Evolutionary conservation across 192 early-diverging fungal genomes (phyloP), one percentile per base, ranked within the genome.

Genomic region (Paraglomus brasilianum): DNA sequence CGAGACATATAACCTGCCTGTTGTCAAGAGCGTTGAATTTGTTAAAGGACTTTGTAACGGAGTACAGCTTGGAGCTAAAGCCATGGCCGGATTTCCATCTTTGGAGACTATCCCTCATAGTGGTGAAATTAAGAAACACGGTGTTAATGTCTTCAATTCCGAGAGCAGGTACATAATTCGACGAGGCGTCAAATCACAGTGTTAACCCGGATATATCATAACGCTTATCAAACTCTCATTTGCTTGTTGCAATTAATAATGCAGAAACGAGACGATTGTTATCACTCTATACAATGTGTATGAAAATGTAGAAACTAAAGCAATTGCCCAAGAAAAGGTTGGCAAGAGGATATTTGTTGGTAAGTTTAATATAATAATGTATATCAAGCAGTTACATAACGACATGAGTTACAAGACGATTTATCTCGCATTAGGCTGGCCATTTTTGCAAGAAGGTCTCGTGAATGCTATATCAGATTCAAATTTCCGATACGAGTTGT

Each of bases 71-170:
- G 92, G 94, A 5, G 80, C 76, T 10, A 72, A 77, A 58, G 71
- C 87, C 17, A 78, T 88, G 15, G 79, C 95, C 14, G 97, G 97
- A 24, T 99, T 99, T 74, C 97, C 97, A 14, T 85, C 92, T 7
- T 74, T 99, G 67, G 75, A 93, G 57, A 93, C 94, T 0, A 75
- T 92, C n/a, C 80, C 85, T 38, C 84, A 92, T 74, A 84, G 82
- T 1, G 85, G 83, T 10, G 77, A 75, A 40, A 74, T 97, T 21
- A 87, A 82, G 8, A 89, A 82, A 70, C 92, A 95, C 72, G 83
- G 87, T 24, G 95, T 97, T 8, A 83, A 86, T 45, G 92, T 97
- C 2, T 98, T 97, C 80, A 85, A 92, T 46, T 82, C 78, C 19
- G 92, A 94, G 52, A 90, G 88, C 80, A 79, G 72, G 69, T 80